Evolutionary conservation across 1,139 yeast genomes (phyloP), one percentile per base, ranked within the genome.

Genomic region (Blastobotrys petasosporus): DNA sequence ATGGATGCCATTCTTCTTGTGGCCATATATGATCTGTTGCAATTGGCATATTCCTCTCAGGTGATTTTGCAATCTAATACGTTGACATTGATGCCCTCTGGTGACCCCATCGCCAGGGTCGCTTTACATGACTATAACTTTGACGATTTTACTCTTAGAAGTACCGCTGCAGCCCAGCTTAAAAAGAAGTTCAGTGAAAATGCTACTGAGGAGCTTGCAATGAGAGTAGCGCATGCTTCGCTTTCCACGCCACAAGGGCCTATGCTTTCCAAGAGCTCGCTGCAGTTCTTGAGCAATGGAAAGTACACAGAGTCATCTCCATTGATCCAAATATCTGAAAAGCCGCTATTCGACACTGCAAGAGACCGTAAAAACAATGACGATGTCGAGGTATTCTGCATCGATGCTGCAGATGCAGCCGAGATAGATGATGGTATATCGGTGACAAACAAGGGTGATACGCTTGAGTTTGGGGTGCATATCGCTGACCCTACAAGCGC

Each of bases 371-470:
- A 20, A 20, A 7, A 20, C 25, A 20, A 20, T 20, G 6, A 20
- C 7, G 25, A 20, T 7, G 25, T 20, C 7, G 25, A 20, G 7
- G 80, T 90, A 0, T 92, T 81, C 61, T 88, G 97, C 65, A 88
- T 92, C 49, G 98, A 92, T 65, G 75, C 83, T 2, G 78, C 72
- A 10, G 74, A 74, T 37, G 96, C 97, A 0, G 83, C 84, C 56
- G 98, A 92, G 64, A 85, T 92, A 51, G 98, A 92, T 63, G 98
- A 92, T 64, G 98, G 97, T 39, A 73, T 92, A 25, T 79, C 95
- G 0, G 67, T 92, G 15, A 69, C 69, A 34, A 61, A 61, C 28
- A 50, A 66, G 0, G 61, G 58, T 1, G 65, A 63, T 0, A 13
- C 25, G 2, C 75, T 69, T 55, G 66, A 68, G 1, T 58, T 90